These are phyloP conservation scores for Fraxinus nigra DNA, from an alignment of 305 asterid genomes.

Conservation along the genomic window DNA sequence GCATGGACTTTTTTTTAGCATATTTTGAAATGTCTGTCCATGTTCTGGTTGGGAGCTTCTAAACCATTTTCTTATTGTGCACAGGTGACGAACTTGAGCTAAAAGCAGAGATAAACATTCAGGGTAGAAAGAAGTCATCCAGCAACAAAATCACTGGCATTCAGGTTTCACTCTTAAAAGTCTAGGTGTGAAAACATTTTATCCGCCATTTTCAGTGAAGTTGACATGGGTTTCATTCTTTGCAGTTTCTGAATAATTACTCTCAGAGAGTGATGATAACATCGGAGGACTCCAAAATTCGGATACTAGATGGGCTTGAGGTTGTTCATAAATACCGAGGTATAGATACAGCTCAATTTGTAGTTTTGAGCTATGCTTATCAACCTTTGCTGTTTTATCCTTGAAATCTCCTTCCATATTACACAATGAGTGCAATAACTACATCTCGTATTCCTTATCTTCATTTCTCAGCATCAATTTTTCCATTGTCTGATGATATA, in stretches of 20 bases:
- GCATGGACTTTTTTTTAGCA: not conserved
- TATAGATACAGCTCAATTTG: constrained; percentile 14
- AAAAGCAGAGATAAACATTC: constrained; percentile 47
- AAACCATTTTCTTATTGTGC: constrained; percentile 10
- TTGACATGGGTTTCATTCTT: constrained; percentile 25
- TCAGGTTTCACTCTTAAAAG: constrained; percentile 51
- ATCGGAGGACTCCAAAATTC: constrained; percentile 77
- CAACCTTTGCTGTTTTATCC: not conserved
- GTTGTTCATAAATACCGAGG: constrained; percentile 76
- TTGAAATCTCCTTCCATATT: not conserved
- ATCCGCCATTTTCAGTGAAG: not conserved
- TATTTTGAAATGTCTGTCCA: not conserved
- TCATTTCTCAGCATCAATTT: not conserved
- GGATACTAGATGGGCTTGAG: constrained; percentile 70
- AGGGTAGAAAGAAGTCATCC: constrained; percentile 53
- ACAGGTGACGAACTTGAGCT: constrained; percentile 44
- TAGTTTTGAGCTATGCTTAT: not conserved
- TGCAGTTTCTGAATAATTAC: constrained; percentile 55
- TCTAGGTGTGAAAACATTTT: not conserved
- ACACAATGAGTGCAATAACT: not conserved
- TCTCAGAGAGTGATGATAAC: constrained; percentile 67
- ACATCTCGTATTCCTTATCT: not conserved
- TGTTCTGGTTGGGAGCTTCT: not conserved
- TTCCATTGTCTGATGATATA: not conserved
- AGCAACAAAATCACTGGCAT: constrained; percentile 69